Conservation (phyloP, 106 monocot genomes). For the Dendrobium officinale region DNA sequence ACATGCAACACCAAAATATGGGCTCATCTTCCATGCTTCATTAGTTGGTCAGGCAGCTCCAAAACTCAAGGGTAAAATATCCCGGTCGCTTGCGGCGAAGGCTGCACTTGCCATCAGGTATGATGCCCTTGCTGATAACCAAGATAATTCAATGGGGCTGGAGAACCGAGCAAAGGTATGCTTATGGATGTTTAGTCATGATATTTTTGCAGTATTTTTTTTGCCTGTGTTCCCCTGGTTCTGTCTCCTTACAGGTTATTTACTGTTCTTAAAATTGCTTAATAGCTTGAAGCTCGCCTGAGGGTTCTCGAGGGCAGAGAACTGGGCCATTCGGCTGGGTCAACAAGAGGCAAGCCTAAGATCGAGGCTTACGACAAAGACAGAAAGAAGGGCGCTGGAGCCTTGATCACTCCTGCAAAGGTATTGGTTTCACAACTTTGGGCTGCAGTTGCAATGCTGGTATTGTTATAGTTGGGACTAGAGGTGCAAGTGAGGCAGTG, state of each 20-base stretch:
- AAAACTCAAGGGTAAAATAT: conserved; percentile 85
- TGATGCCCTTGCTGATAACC: conserved; percentile 80
- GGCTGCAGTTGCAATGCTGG: not conserved
- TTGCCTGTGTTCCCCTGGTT: not conserved
- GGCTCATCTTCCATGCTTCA: conserved; percentile 89
- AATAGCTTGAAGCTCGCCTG: conserved; percentile 72
- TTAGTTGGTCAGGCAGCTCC: conserved; percentile 88
- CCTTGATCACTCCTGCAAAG: conserved; percentile 77
- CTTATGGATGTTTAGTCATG: not conserved
- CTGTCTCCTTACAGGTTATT: not conserved
- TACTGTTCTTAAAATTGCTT: not conserved
- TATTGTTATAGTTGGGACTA: not conserved
- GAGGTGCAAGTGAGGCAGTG: no score
- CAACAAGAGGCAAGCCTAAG: conserved; percentile 88
- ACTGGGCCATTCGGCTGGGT: conserved; percentile 71
- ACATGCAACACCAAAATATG: conserved; percentile 94
- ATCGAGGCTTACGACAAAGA: conserved; percentile 92
- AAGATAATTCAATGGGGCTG: conserved; percentile 72
- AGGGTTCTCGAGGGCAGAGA: conserved; percentile 89
- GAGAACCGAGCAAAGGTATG: conserved; percentile 87
- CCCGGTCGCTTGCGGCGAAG: conserved; percentile 90
- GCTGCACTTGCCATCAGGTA: conserved; percentile 75
- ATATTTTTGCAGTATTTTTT: not conserved
- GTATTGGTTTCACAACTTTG: conserved; percentile 19
- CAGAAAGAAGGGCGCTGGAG: conserved; percentile 81